phyloP scores from a whole-genome alignment of 805 yeast species.

The Nakazawaea pomicola region DNA sequence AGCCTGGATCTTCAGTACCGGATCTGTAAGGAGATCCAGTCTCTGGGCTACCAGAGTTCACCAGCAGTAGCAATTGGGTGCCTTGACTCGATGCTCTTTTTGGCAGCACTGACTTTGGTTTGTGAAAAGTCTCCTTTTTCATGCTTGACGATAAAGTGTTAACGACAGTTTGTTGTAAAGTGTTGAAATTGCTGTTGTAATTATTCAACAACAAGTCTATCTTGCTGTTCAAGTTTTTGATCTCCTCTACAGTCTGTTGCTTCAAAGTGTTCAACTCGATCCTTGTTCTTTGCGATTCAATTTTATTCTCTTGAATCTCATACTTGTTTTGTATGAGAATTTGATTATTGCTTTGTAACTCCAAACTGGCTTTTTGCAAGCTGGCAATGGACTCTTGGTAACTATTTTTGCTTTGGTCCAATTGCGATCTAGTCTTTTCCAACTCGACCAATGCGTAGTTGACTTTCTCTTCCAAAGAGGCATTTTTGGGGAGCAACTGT shows the following conservation, averaged over 20 bases:
- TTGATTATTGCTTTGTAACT: slow-evolving; percentile 8
- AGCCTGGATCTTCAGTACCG: neutral
- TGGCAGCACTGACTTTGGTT: neutral
- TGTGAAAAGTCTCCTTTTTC: neutral
- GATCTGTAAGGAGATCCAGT: neutral
- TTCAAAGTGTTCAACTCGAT: slow-evolving; percentile 9
- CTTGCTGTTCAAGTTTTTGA: slow-evolving; percentile 7
- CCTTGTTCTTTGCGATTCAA: slow-evolving; percentile 12
- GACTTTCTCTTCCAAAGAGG: slow-evolving; percentile 8
- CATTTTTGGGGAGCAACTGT: neutral
- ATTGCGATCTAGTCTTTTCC: neutral
- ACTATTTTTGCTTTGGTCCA: slow-evolving; percentile 1
- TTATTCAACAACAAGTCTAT: slow-evolving; percentile 4
- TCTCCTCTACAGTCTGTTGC: slow-evolving; percentile 9
- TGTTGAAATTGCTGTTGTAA: slow-evolving; percentile 4
- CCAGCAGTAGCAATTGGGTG: too few relatives aligned
- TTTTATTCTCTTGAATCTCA: slow-evolving; percentile 13
- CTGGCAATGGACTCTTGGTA: neutral
- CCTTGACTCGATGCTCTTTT: neutral
- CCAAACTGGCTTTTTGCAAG: slow-evolving; percentile 2
- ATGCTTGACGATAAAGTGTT: slow-evolving; percentile 2
- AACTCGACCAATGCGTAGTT: slow-evolving; percentile 5
- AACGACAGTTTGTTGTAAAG: neutral
- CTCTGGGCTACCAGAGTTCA: neutral
- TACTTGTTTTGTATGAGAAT: slow-evolving; percentile 9